Evolutionary conservation across 352 stramenopile genomes (phyloP).

Genomic region (Globisporangium canariense): DNA sequence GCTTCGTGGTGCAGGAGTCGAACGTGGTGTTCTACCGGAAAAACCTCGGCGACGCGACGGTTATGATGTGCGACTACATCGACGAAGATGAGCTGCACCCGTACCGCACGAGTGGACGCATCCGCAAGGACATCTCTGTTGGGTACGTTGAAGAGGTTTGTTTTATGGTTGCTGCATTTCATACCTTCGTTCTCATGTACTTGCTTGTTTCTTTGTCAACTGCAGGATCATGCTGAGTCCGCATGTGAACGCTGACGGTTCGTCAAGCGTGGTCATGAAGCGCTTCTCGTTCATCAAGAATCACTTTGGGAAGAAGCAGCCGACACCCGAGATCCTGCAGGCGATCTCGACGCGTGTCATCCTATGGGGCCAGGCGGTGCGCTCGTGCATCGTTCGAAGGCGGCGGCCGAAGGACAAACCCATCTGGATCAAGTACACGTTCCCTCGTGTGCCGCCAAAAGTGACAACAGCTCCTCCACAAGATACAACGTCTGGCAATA

Average conservation of each 20-base stretch:
- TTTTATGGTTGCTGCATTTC: neutral
- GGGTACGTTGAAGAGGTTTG: slow-evolving; percentile 20
- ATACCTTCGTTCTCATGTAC: neutral
- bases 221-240: slow-evolving; percentile 37
- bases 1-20: slow-evolving; percentile 62
- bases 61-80: slow-evolving; percentile 56
- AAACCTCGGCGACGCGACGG: slow-evolving; percentile 29
- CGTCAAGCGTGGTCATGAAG: slow-evolving; percentile 48
- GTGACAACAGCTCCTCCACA: neutral
- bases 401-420: slow-evolving; percentile 27
- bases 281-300: slow-evolving; percentile 70
- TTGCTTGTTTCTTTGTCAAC: neutral
- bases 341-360: slow-evolving; percentile 64
- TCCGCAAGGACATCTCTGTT: slow-evolving; percentile 60
- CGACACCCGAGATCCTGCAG: slow-evolving; percentile 48
- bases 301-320: slow-evolving; percentile 39
- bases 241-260: slow-evolving; percentile 33
- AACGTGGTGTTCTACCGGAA: slow-evolving; percentile 62
- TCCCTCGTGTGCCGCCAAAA: slow-evolving; percentile 18
- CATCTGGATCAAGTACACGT: slow-evolving; percentile 39
- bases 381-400: slow-evolving; percentile 44
- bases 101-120: slow-evolving; percentile 36
- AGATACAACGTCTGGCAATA: neutral
- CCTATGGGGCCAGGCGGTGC: slow-evolving; percentile 58
- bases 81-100: slow-evolving; percentile 62